phyloP scores from a whole-genome alignment of 352 stramenopile genomes.

The Phytophthora vignae region DNA sequence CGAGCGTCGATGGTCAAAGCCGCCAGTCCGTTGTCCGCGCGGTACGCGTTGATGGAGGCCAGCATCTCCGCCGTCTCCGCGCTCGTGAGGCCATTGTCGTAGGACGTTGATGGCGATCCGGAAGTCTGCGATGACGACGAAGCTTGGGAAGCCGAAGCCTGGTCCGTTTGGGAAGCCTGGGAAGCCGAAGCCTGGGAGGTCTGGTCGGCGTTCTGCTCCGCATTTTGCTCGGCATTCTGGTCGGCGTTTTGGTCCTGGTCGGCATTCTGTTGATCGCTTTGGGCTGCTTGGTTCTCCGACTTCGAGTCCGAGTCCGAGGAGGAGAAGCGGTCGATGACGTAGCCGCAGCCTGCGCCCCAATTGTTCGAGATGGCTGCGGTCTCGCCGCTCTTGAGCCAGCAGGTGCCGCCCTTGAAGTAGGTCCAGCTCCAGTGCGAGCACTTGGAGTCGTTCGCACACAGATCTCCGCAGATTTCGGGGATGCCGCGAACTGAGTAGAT shows the following conservation, averaged over 20 bases:
- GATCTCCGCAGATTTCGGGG: slow-evolving; percentile 47
- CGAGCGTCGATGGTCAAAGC: slow-evolving; percentile 51
- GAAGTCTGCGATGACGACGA: slow-evolving; percentile 13
- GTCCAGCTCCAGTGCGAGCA: slow-evolving; percentile 61
- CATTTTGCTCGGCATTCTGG: slow-evolving; percentile 1
- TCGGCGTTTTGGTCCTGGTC: slow-evolving; percentile 7
- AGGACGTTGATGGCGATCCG: slow-evolving; percentile 19
- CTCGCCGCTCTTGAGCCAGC: slow-evolving; percentile 55
- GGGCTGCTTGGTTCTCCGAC: slow-evolving; percentile 15
- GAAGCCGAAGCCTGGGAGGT: neutral
- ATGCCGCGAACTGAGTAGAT: slow-evolving; percentile 33
- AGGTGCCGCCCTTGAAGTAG: slow-evolving; percentile 47
- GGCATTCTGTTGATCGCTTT: slow-evolving; percentile 7
- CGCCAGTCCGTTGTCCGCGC: slow-evolving; percentile 40
- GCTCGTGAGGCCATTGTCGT: slow-evolving; percentile 47
- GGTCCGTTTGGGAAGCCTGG: slow-evolving; percentile 4
- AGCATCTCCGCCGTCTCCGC: slow-evolving; percentile 55
- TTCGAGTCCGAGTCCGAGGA: slow-evolving; percentile 10
- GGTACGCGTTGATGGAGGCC: slow-evolving; percentile 58
- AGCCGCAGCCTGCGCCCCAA: slow-evolving; percentile 47
- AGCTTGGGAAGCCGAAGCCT: slow-evolving; percentile 15
- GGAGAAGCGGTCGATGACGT: slow-evolving; percentile 51
- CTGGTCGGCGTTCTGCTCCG: slow-evolving; percentile 16
- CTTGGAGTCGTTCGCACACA: slow-evolving; percentile 36
- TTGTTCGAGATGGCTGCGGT: slow-evolving; percentile 20